A percentile compares a stretch with the other conserved stretches of the same genome.
phyloP scores from a whole-genome alignment of 345 rosid species.

The Rhodamnia argentea region DNA sequence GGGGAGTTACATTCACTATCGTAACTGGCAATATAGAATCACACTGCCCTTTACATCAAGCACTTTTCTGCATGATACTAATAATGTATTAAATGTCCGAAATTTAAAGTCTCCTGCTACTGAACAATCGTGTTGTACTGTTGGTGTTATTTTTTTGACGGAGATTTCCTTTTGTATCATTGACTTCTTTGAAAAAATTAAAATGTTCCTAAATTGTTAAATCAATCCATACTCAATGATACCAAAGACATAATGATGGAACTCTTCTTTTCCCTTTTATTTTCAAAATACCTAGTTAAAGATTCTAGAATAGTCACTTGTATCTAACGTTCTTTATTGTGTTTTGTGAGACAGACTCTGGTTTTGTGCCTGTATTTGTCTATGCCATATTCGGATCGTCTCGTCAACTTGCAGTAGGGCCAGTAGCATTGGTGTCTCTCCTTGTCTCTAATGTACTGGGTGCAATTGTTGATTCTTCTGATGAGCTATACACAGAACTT shows the following conservation, averaged over 20 bases:
- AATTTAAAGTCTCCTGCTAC: not conserved
- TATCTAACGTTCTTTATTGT: not conserved
- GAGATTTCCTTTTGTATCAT: not conserved
- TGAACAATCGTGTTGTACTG: not conserved
- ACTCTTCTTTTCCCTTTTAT: not conserved
- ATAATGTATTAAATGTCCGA: not conserved
- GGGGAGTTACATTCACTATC: not conserved
- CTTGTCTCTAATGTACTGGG: constrained; percentile 85
- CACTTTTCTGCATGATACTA: not conserved
- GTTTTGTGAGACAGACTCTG: constrained; percentile 57
- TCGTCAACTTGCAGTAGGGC: constrained; percentile 98
- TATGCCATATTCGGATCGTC: constrained; percentile 90
- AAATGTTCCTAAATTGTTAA: not conserved
- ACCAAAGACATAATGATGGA: not conserved
- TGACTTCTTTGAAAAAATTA: not conserved
- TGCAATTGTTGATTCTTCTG: constrained; percentile 57
- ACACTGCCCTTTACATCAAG: not conserved
- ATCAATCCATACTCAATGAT: not conserved
- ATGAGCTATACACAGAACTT: constrained; percentile 71
- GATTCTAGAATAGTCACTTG: not conserved
- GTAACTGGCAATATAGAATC: not conserved
- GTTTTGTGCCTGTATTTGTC: constrained; percentile 87
- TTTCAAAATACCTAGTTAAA: not conserved
- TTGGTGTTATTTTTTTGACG: not conserved
- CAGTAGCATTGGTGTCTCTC: constrained; percentile 97